Base-by-base conservation (phyloP, 768 basidiomycete species). In the Mycena chlorophos region DNA sequence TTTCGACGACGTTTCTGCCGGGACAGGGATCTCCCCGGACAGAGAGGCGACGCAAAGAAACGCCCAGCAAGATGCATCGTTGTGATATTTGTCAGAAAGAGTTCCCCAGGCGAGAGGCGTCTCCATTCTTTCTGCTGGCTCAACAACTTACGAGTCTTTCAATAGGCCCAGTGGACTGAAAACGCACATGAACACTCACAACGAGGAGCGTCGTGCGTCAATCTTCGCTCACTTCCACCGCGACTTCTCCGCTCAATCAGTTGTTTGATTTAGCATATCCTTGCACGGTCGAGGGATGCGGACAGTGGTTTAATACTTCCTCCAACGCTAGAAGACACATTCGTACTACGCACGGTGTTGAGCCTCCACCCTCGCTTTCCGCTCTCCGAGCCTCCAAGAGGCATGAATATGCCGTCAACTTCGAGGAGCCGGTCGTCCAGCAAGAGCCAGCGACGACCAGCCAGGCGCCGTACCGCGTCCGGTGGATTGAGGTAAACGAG, bases 191-290 rank as follows among this genome's bases (percentile, higher is more conserved):
- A 82, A 82, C 61, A 78, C 76, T 1, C 83, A 85, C 62, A 79
- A 72, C 56, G 78, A 82, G 31, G 68, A 71, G 37, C 77, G 75
- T 65, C 83, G 83, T 84, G 90, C 66, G 69, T 73, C 27, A 86
- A 87, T n/a, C 78, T 75, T 3, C 91, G 91, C 64, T 83, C 87
- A n/a, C 89, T 91, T 17, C 83, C 87, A 12, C 91, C 8, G n/a
- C n/a, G n/a, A n/a, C n/a, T n/a, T 42, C 40, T 22, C 40, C 8
- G 40, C 40, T 42, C 40, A 42, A 19, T 8, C 25, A 17, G 16
- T 27, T 17, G n/a, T n/a, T n/a, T n/a, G n/a, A n/a, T 22, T 17
- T 28, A 40, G 34, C 49, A 12, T 46, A 26, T 25, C 23, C 5
- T n/a, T 86, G 85, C 66, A 75, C 73, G 1, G 77, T 80, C 34